Percentiles rank a stretch among this genome's conserved stretches.
Conservation (phyloP, 192 early-diverging fungal species). For the Podila verticillata region DNA sequence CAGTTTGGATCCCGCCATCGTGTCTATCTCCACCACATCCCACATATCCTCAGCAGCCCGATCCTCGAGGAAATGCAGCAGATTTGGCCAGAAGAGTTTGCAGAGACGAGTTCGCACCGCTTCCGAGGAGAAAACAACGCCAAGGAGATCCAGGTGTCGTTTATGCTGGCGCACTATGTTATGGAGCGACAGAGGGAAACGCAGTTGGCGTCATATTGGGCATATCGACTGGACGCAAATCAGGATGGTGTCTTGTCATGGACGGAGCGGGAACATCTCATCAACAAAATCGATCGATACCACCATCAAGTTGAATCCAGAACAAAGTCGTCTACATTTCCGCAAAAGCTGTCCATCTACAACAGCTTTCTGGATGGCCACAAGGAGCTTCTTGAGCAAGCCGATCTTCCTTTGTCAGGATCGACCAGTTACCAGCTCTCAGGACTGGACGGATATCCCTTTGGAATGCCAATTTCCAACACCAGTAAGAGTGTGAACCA, state of each 20-base stretch:
- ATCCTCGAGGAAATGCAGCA: constrained; percentile 45
- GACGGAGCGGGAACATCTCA: constrained; percentile 38
- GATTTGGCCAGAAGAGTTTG: constrained; percentile 48
- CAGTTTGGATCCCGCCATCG: constrained; percentile 51
- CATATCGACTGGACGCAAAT: constrained; percentile 39
- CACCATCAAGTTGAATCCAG: neutral
- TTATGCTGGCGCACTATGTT: constrained; percentile 51
- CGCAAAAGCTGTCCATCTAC: neutral
- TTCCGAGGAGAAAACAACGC: constrained; percentile 44
- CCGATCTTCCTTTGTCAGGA: neutral
- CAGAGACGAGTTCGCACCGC: constrained; percentile 41
- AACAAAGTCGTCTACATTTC: neutral
- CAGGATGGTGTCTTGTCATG: constrained; percentile 33
- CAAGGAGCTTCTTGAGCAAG: neutral
- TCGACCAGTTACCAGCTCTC: constrained; percentile 20
- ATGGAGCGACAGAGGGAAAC: constrained; percentile 54
- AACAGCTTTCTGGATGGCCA: constrained; percentile 10
- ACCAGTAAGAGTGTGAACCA: neutral
- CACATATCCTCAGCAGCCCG: constrained; percentile 33
- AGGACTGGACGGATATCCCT: constrained; percentile 44
- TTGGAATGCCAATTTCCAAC: constrained; percentile 1
- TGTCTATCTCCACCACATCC: constrained; percentile 36
- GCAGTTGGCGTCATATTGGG: constrained; percentile 46
- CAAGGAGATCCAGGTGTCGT: constrained; percentile 40
- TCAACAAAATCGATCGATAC: constrained; percentile 12